Evolutionary conservation across 371 early-diverging fungal species (phyloP), one percentile per base, ranked within the genome.

Genomic region (Rhizomucor miehei): DNA sequence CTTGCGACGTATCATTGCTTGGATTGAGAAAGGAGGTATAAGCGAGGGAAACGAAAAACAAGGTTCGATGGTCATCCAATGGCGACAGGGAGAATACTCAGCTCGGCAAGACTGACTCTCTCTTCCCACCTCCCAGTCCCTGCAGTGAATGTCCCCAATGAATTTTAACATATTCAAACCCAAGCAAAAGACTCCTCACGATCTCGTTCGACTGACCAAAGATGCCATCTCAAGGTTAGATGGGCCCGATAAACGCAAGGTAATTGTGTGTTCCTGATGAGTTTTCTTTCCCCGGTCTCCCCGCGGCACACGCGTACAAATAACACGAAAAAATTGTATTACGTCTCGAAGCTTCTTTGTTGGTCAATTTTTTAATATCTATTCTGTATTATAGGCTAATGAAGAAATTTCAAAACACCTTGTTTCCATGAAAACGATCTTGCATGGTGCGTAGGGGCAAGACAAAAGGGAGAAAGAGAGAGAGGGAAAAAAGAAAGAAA

Each of bases 391-490:
- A 9, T 82, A 95, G 94, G 88, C 89, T 34, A 91, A 89, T 54
- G 98, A 98, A 59, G 99, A 98, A 51, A 91, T 97, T 41, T 90
- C 95, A 29, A 96, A 92, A 77, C 90, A 89, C 69, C 79, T 97
- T 19, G 79, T 90, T 35, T 71, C 85, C 34, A 94, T 97, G 90
- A 94, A 95, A 69, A 85, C 77, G 48, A 92, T 97, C 49, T 81
- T 98, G 37, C 93, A 91, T 64, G 97, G 97, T 36, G 93, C 93
- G 67, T 91, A 90, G 16, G 29, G 29, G 29, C 38, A 94, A 93
- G 14, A 12, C 4, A 21, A 9, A 36, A 20, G 17, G 54, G 36
- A 6, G 43, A 21, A 54, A 43, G 21, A 38, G 10, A 40, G n/a
- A 21, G 38, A 8, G 19, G n/a, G n/a, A n/a, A n/a, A 17, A 23